These are phyloP conservation scores for Dysphania ambrosioides DNA, from an alignment of 148 eudicot genomes.

Conservation along the genomic window DNA sequence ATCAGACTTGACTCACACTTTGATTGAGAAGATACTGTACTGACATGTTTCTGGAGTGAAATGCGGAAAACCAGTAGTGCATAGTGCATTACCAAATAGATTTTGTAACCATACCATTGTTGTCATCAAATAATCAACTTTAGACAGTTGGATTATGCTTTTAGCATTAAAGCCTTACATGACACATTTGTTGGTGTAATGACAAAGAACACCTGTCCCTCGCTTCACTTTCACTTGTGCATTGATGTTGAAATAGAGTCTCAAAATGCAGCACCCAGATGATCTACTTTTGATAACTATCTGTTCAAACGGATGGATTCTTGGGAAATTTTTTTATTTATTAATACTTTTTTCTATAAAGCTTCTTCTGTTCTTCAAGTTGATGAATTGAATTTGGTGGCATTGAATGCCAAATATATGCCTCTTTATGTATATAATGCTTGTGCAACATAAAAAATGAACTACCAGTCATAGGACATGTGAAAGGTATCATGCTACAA, in stretches of 20 bases:
- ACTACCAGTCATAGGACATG: no score
- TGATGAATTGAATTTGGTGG: not conserved
- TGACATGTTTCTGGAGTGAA: not conserved
- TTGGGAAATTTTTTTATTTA: not conserved
- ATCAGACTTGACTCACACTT: not conserved
- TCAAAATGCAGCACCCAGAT: not conserved
- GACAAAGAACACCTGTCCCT: not conserved
- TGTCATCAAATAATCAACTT: constrained; percentile 14
- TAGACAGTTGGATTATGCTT: not conserved
- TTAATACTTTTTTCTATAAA: not conserved
- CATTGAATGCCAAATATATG: not conserved
- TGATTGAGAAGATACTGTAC: not conserved
- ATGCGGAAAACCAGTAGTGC: constrained; percentile 12
- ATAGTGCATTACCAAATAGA: constrained; percentile 5
- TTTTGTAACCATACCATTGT: not conserved
- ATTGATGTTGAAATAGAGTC: not conserved
- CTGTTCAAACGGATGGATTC: not conserved
- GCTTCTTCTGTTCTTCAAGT: not conserved
- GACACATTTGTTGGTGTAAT: constrained; percentile 4
- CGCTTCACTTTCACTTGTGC: not conserved
- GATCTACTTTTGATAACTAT: not conserved
- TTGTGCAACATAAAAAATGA: no score
- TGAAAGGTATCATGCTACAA: not conserved
- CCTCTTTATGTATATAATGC: not conserved
- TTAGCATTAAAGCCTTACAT: constrained; percentile 2